These are phyloP conservation scores for Lepidium campestre DNA, from an alignment of 441 rosid species.

Conservation along the genomic window DNA sequence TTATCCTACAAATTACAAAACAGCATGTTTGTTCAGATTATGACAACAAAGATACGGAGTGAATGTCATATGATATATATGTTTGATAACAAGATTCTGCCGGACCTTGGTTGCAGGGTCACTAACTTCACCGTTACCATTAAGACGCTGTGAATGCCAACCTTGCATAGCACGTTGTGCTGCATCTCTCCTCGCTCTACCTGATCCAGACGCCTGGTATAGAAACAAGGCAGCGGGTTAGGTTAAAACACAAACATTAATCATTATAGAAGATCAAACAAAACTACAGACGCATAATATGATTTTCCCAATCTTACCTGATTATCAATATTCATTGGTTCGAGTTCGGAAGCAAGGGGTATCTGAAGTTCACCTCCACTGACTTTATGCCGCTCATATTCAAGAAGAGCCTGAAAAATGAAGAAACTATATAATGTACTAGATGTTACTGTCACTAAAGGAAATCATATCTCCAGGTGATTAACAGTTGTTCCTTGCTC, in stretches of 20 bases:
- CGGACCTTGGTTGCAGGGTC: conserved; percentile 53
- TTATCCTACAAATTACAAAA: conserved; percentile 46
- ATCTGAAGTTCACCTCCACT: conserved; percentile 41
- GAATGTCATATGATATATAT: not conserved
- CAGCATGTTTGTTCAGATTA: not conserved
- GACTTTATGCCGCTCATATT: conserved; percentile 59
- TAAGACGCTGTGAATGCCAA: conserved; percentile 62
- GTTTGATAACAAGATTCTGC: conserved; percentile 13
- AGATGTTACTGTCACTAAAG: not conserved
- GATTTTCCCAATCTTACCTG: conserved; percentile 34
- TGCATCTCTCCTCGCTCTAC: conserved; percentile 67
- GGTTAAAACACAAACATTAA: not conserved
- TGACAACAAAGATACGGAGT: not conserved
- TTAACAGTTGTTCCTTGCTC: conserved; percentile 5
- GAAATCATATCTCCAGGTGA: not conserved
- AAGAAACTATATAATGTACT: not conserved
- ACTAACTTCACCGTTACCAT: conserved; percentile 53
- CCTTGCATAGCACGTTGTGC: conserved; percentile 80
- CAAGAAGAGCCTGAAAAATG: conserved; percentile 57
- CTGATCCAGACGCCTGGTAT: conserved; percentile 52
- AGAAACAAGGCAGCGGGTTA: conserved; percentile 16
- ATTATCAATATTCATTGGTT: conserved; percentile 41
- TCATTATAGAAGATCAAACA: not conserved
- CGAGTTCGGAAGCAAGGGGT: conserved; percentile 39
- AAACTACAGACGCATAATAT: not conserved